Evolutionary conservation across 495 filamentous ascomycete species (phyloP).

Genomic region (Tirmania nivea): DNA sequence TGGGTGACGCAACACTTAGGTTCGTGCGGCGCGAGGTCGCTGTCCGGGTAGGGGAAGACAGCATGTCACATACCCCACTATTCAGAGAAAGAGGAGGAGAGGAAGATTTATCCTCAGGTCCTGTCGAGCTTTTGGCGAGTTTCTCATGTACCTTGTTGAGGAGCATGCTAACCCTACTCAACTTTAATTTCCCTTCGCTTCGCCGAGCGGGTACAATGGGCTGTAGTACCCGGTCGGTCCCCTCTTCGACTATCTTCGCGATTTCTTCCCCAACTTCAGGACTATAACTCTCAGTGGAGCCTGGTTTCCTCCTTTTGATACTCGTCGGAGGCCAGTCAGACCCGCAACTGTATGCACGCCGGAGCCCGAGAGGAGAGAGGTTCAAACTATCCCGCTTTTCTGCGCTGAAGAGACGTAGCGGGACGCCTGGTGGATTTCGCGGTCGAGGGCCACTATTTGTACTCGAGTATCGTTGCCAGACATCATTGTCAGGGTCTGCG

Average conservation of each 20-base stretch:
- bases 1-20: background rate
- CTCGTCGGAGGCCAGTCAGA: constrained; percentile 33
- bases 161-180: background rate
- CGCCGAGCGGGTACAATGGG: no score
- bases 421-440: constrained; percentile 11
- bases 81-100: background rate
- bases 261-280: constrained; percentile 2
- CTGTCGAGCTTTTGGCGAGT: background rate
- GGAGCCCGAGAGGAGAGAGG: constrained; percentile 13
- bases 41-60: background rate
- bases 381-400: constrained; percentile 2
- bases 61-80: background rate
- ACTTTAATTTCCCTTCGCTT: background rate
- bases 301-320: constrained; percentile 25
- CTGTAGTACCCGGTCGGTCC: background rate
- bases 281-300: constrained; percentile 19
- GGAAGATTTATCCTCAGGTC: background rate
- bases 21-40: background rate
- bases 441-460: constrained; percentile 2
- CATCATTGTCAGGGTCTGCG: constrained; percentile 57
- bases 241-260: constrained; percentile 1
- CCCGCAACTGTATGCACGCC: constrained; percentile 13
- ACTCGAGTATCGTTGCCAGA: constrained; percentile 36
- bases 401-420: constrained; percentile 12
- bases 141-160: background rate